Percentiles rank a stretch among this genome's conserved stretches.
These are phyloP conservation scores for Triticum timopheevii DNA, from an alignment of 176 grass and related monocot genomes.

Conservation along the genomic window DNA sequence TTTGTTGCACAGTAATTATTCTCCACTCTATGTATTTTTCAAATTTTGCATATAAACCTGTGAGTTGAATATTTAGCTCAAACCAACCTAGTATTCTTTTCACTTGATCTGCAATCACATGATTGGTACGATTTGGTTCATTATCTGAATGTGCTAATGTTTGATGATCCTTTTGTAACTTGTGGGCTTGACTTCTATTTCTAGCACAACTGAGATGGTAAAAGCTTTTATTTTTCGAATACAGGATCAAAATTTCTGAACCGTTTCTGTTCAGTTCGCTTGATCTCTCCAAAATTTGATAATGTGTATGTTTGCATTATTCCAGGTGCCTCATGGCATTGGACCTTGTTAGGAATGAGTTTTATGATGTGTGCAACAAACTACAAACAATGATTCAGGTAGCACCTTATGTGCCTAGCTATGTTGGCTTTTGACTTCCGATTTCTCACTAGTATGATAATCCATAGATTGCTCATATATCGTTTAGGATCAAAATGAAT, in stretches of 20 bases:
- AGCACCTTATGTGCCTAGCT: constrained; percentile 4
- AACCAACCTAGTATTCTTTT: background rate
- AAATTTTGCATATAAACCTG: background rate
- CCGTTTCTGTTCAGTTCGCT: background rate
- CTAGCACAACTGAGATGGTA: background rate
- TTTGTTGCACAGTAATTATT: background rate
- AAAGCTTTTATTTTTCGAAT: background rate
- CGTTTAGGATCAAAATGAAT: background rate
- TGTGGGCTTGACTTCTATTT: background rate
- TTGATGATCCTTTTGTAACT: constrained; percentile 14
- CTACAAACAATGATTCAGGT: constrained; percentile 84
- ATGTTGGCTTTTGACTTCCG: constrained; percentile 6
- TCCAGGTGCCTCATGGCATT: constrained; percentile 64
- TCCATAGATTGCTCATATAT: background rate
- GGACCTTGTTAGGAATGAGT: constrained; percentile 60
- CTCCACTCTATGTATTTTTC: background rate
- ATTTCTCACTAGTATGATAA: background rate
- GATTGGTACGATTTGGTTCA: background rate
- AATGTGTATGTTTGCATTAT: constrained; percentile 1
- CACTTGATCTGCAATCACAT: background rate
- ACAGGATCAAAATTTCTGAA: background rate
- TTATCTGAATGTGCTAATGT: background rate
- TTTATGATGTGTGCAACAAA: constrained; percentile 54
- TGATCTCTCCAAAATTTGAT: background rate
- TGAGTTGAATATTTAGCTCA: background rate